These are phyloP conservation scores for Cladosporium sp. DNA, from an alignment of 2,329 filamentous ascomycete genomes.

Conservation along the genomic window DNA sequence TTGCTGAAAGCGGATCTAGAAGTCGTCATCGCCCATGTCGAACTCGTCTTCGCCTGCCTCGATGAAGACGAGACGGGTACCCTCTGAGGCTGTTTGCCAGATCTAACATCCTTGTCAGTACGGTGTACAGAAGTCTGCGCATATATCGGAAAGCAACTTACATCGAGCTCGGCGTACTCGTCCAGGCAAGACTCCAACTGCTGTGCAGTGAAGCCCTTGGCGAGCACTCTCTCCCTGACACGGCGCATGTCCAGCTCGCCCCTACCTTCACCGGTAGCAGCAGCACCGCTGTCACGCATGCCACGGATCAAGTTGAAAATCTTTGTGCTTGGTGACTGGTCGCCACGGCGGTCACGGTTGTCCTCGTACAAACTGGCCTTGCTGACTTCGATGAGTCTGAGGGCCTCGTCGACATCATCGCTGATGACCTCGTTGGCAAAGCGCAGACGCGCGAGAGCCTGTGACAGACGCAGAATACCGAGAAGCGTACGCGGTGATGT, in stretches of 20 bases:
- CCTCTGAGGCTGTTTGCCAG: constrained; percentile 54
- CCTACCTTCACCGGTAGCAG: constrained; percentile 68
- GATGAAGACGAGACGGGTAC: constrained; percentile 52
- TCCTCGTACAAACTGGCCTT: constrained; percentile 86
- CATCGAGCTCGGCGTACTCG: constrained; percentile 83
- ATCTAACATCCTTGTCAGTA: constrained; percentile 40
- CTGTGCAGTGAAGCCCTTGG: constrained; percentile 94
- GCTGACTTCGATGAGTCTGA: constrained; percentile 85
- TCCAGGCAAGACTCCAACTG: constrained; percentile 83
- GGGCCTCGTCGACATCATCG: constrained; percentile 92
- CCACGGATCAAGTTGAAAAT: constrained; percentile 93
- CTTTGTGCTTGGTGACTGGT: constrained; percentile 76
- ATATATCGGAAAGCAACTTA: constrained; percentile 52
- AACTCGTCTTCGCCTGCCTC: constrained; percentile 46
- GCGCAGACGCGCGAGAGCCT: constrained; percentile 85
- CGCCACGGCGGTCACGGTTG: constrained; percentile 53
- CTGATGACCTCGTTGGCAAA: constrained; percentile 81
- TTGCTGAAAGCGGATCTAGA: neutral
- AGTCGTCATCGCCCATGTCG: constrained; percentile 30
- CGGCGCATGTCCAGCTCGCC: constrained; percentile 81
- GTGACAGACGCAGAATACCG: constrained; percentile 85
- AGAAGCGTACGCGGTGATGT: constrained; percentile 91
- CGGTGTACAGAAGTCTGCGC: neutral
- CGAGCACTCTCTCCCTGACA: constrained; percentile 85
- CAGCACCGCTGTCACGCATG: constrained; percentile 79